A percentile compares a stretch with the other conserved stretches of the same genome.
Conservation (phyloP, 805 yeast genomes). For the Pichia deserticola region DNA sequence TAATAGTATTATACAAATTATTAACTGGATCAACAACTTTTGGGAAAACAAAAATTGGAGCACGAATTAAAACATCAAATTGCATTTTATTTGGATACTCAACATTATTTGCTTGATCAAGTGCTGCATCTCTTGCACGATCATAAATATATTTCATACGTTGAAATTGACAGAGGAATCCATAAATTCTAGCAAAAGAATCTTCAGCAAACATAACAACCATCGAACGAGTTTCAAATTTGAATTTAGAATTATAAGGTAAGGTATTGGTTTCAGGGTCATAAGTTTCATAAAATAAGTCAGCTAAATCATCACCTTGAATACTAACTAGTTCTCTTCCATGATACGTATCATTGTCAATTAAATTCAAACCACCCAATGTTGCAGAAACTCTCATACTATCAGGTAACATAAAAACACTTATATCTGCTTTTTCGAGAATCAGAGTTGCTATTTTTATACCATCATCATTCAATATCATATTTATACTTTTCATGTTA, state of each 20-base stretch:
- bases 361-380: conserved; percentile 70
- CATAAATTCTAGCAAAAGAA: conserved; percentile 60
- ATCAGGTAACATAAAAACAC: conserved; percentile 63
- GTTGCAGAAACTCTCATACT: conserved; percentile 64
- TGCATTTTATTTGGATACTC: conserved; percentile 54
- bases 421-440: conserved; percentile 64
- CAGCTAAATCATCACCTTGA: conserved; percentile 73
- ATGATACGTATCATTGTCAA: conserved; percentile 67
- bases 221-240: conserved; percentile 68
- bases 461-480: conserved; percentile 78
- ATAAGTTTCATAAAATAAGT: conserved; percentile 75
- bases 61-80: conserved; percentile 62
- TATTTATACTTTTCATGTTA: conserved; percentile 61
- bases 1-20: conserved; percentile 49
- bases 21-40: conserved; percentile 36
- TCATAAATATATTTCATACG: conserved; percentile 88
- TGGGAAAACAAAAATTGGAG: conserved; percentile 84
- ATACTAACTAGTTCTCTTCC: conserved; percentile 54
- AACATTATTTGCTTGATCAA: conserved; percentile 62
- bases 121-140: conserved; percentile 79
- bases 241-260: conserved; percentile 48
- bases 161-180: conserved; percentile 65
- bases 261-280: conserved; percentile 45
- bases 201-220: conserved; percentile 75
- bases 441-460: conserved; percentile 71